These are phyloP conservation scores for Ilyonectria destructans DNA, from an alignment of 2,329 filamentous ascomycete species.

Conservation along the genomic window DNA sequence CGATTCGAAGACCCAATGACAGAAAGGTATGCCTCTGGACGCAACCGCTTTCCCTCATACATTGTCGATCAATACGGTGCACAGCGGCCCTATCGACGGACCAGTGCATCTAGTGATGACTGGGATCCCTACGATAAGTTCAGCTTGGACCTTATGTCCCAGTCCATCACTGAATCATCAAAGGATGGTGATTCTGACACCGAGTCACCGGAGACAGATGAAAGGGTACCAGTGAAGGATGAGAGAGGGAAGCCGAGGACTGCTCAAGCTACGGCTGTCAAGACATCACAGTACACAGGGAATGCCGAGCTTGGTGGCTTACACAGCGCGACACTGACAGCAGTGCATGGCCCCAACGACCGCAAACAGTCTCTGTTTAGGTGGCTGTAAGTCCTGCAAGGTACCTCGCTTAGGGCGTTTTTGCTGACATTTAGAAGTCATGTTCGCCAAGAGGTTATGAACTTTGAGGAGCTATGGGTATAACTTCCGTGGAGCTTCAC, in stretches of 20 bases:
- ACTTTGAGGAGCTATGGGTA: constrained; percentile 62
- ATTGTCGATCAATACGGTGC: constrained; percentile 23
- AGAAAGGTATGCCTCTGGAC: constrained; percentile 23
- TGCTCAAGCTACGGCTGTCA: constrained; percentile 48
- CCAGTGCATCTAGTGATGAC: constrained; percentile 46
- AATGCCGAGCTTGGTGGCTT: constrained; percentile 56
- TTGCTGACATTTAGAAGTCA: constrained; percentile 52
- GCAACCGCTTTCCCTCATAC: constrained; percentile 13
- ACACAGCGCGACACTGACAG: constrained; percentile 55
- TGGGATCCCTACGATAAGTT: constrained; percentile 52
- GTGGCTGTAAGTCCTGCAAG: constrained; percentile 56
- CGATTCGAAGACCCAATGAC: constrained; percentile 17
- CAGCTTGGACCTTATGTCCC: constrained; percentile 42
- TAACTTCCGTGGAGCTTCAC: neutral
- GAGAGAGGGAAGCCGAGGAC: constrained; percentile 23
- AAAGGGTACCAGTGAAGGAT: constrained; percentile 36
- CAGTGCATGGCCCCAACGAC: constrained; percentile 53
- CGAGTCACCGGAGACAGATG: constrained; percentile 49
- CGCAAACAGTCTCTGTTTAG: constrained; percentile 57
- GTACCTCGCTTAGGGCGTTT: too few species aligned
- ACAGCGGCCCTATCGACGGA: constrained; percentile 21
- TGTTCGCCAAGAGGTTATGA: constrained; percentile 59
- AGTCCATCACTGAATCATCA: constrained; percentile 42
- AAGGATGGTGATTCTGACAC: constrained; percentile 51
- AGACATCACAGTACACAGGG: constrained; percentile 58